Conservation (phyloP, 768 basidiomycete species). For the Boletus edulis region DNA sequence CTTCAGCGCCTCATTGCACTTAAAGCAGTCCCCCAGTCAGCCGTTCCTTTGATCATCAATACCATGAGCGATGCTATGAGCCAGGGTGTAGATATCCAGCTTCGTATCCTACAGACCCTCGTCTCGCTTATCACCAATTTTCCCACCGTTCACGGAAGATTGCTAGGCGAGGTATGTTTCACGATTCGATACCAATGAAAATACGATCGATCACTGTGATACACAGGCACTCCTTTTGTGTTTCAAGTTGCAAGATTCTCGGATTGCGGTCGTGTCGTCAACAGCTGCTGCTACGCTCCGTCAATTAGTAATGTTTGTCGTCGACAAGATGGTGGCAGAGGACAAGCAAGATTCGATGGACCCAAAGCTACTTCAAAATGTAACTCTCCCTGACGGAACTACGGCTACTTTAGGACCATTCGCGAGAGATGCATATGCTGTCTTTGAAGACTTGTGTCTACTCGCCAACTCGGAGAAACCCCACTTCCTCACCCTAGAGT, state of each 20-base stretch:
- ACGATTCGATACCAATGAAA: background rate
- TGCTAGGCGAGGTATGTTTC: conserved; percentile 74
- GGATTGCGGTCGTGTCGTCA: conserved; percentile 94
- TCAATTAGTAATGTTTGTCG: conserved; percentile 96
- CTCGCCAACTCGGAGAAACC: conserved; percentile 82
- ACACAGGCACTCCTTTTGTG: conserved; percentile 83
- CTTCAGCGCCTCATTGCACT: conserved; percentile 87
- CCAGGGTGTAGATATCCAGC: conserved; percentile 96
- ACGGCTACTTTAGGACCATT: conserved; percentile 66
- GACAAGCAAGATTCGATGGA: conserved; percentile 45
- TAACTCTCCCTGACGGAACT: conserved; percentile 66
- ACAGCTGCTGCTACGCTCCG: conserved; percentile 96
- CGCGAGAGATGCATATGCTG: conserved; percentile 78
- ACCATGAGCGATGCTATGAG: conserved; percentile 87
- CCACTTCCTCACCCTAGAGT: conserved; percentile 76
- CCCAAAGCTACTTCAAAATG: conserved; percentile 30
- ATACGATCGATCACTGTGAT: background rate
- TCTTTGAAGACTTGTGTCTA: conserved; percentile 92
- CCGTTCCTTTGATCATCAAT: conserved; percentile 74
- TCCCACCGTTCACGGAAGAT: conserved; percentile 70
- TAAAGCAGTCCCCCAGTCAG: conserved; percentile 78
- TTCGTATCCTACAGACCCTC: conserved; percentile 89
- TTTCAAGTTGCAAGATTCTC: conserved; percentile 93
- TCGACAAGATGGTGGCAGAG: conserved; percentile 89
- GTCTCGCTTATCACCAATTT: conserved; percentile 91